These are phyloP conservation scores for Aphanomyces astaci DNA, from an alignment of 352 stramenopile genomes.

Conservation along the genomic window DNA sequence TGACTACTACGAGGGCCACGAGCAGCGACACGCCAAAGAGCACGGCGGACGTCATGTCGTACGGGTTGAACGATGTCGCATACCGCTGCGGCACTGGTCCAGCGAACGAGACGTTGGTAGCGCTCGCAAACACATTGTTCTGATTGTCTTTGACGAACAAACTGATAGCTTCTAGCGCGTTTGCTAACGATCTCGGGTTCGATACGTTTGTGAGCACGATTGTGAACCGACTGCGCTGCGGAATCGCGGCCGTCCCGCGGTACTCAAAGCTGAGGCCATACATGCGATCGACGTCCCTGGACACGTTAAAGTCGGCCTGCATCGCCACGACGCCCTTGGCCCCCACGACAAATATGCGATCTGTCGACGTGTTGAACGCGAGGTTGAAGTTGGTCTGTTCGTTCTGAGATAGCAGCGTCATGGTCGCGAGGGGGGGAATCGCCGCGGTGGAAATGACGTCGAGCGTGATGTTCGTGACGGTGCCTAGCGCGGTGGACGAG, in stretches of 20 bases:
- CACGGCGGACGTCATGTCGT: slow-evolving; percentile 56
- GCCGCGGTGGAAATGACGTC: not conserved
- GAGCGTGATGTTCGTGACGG: not conserved
- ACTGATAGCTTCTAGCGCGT: not conserved
- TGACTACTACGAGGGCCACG: slow-evolving; percentile 60
- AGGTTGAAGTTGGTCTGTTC: not conserved
- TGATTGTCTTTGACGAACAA: not conserved
- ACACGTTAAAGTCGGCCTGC: not conserved
- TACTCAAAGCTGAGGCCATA: not conserved
- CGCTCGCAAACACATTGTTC: not conserved
- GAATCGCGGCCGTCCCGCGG: not conserved
- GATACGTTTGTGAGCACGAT: not conserved
- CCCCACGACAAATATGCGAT: not conserved
- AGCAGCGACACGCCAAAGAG: slow-evolving; percentile 75
- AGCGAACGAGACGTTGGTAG: not conserved
- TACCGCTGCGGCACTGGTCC: not conserved
- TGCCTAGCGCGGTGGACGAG: not conserved
- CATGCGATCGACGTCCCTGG: not conserved
- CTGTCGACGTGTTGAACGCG: not conserved
- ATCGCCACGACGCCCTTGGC: not conserved
- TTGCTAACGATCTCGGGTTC: not conserved
- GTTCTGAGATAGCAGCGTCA: not conserved
- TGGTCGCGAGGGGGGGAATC: not conserved
- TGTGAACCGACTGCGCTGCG: slow-evolving; percentile 2
- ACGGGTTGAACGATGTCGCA: not conserved